Conservation (phyloP, 73 alveolate genomes). For the Uronychia setigera region DNA sequence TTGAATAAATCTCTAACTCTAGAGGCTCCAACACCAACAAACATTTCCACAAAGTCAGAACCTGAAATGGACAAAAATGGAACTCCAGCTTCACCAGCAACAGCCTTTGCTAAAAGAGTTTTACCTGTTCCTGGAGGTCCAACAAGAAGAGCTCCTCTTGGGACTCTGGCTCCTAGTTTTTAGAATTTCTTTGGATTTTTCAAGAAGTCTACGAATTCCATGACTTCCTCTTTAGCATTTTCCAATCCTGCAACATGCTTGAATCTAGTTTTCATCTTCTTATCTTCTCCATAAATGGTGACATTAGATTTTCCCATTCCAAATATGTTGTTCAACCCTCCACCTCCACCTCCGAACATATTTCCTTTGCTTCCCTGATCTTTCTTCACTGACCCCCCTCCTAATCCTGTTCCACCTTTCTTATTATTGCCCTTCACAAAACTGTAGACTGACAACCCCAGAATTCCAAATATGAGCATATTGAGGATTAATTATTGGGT, state of each 20-base stretch:
- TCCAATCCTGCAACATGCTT: slow-evolving; percentile 94
- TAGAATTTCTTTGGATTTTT: slow-evolving; percentile 85
- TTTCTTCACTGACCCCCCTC: slow-evolving; percentile 37
- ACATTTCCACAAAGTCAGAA: slow-evolving; percentile 91
- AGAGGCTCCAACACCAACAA: slow-evolving; percentile 95
- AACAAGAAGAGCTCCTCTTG: slow-evolving; percentile 55
- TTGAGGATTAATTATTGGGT: slow-evolving; percentile 7
- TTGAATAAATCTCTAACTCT: slow-evolving; percentile 89
- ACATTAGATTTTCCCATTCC: slow-evolving; percentile 61
- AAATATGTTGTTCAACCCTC: slow-evolving; percentile 67
- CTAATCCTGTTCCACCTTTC: slow-evolving; percentile 14
- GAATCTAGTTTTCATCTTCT: slow-evolving; percentile 65
- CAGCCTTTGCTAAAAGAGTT: slow-evolving; percentile 95
- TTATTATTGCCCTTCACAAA: not conserved
- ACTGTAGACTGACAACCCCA: slow-evolving; percentile 22
- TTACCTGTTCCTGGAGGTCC: slow-evolving; percentile 98
- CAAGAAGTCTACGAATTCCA: slow-evolving; percentile 94
- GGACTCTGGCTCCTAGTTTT: slow-evolving; percentile 79
- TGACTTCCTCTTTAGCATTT: slow-evolving; percentile 93
- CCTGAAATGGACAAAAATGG: slow-evolving; percentile 82
- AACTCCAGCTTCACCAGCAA: slow-evolving; percentile 90
- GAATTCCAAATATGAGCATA: slow-evolving; percentile 3
- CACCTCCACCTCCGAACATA: slow-evolving; percentile 42
- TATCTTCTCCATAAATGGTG: slow-evolving; percentile 72
- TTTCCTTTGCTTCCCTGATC: slow-evolving; percentile 23